Percentiles rank a stretch among this genome's conserved stretches.
Conservation (phyloP, 345 rosid genomes). For the Boechera divaricarpa region DNA sequence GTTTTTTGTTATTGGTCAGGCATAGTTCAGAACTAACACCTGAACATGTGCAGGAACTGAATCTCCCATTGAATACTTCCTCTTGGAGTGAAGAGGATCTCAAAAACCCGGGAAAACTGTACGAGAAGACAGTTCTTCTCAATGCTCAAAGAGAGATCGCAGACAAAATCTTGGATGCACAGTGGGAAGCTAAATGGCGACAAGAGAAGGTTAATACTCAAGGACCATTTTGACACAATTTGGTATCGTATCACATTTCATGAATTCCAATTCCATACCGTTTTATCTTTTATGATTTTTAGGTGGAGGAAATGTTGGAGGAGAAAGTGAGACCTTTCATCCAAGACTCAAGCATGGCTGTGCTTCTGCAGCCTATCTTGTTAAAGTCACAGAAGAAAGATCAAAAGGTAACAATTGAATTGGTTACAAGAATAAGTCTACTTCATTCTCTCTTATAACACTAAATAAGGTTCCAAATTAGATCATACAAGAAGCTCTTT, state of each 20-base stretch:
- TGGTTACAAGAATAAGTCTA: constrained; percentile 7
- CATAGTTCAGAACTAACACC: constrained; percentile 26
- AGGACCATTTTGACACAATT: constrained; percentile 1
- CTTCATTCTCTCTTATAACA: neutral
- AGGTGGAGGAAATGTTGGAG: constrained; percentile 84
- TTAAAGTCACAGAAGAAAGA: constrained; percentile 54
- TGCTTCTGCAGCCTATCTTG: constrained; percentile 69
- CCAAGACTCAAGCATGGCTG: constrained; percentile 53
- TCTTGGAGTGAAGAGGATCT: constrained; percentile 95
- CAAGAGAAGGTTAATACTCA: constrained; percentile 71
- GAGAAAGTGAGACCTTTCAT: constrained; percentile 82
- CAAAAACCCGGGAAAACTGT: constrained; percentile 71
- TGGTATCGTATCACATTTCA: neutral
- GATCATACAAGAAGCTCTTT: constrained; percentile 17
- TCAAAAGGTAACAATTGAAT: constrained; percentile 50
- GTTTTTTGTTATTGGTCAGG: neutral
- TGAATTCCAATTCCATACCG: neutral
- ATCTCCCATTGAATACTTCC: constrained; percentile 78
- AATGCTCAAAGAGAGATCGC: constrained; percentile 95
- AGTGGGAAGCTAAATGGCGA: constrained; percentile 92
- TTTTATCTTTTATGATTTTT: constrained; percentile 27
- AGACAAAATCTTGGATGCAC: constrained; percentile 78
- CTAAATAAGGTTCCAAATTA: constrained; percentile 1
- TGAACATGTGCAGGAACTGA: constrained; percentile 63
- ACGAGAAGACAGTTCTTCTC: constrained; percentile 93